phyloP scores from a whole-genome alignment of 2,329 filamentous ascomycete species.

The Parastagonospora nodorum region DNA sequence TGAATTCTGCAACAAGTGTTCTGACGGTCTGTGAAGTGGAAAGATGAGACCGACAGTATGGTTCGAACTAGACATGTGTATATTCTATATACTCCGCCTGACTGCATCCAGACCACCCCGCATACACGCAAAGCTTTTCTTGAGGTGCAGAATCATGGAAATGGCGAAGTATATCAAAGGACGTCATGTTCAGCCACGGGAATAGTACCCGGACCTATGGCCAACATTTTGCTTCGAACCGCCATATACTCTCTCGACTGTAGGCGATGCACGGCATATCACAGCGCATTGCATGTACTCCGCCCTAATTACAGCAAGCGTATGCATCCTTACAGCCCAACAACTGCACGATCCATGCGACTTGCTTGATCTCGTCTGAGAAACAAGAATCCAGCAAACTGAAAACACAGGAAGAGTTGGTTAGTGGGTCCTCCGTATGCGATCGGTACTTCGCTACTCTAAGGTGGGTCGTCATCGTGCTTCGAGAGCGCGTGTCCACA shows the following conservation, averaged over 20 bases:
- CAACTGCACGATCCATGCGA: constrained; percentile 3
- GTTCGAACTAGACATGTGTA: too few relatives aligned
- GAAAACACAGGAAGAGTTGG: too few relatives aligned
- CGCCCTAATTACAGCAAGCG: constrained; percentile 5
- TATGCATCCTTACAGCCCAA: constrained; percentile 6
- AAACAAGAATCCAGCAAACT: too few relatives aligned
- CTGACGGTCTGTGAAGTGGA: too few relatives aligned
- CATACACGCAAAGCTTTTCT: neutral
- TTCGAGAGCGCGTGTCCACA: too few relatives aligned
- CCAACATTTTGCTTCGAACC: neutral
- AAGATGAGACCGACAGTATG: too few relatives aligned
- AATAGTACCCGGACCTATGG: neutral
- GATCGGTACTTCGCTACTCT: too few relatives aligned
- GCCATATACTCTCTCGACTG: constrained; percentile 5
- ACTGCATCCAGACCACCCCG: neutral
- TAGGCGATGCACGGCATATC: constrained; percentile 17
- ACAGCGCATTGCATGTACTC: constrained; percentile 8
- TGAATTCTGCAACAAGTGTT: too few relatives aligned
- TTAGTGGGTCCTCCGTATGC: too few relatives aligned
- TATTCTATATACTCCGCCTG: too few relatives aligned
- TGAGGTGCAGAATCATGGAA: neutral
- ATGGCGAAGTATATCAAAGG: neutral
- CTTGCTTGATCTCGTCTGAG: neutral
- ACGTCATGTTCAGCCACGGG: neutral
- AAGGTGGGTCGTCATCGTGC: too few relatives aligned